Base-by-base conservation (phyloP, 129 eudicot genomes). In the Tagetes erecta region DNA sequence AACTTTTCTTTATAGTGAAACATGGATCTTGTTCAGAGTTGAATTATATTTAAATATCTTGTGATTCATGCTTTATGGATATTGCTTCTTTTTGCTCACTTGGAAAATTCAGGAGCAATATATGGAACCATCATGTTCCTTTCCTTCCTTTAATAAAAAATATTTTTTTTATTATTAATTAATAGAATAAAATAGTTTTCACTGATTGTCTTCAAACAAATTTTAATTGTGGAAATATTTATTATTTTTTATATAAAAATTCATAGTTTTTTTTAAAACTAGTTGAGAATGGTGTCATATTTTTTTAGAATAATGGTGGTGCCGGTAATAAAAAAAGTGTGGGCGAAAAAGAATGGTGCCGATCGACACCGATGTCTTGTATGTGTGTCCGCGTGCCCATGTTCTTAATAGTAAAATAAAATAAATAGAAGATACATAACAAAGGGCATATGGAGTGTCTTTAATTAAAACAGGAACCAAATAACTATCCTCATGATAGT, bases 11-110 rank as follows among this genome's bases (percentile, higher is more conserved):
- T 59, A 72, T 77, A 71, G 40, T 78, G 82, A 78, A 71, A 78
- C 39, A 71, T 78, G 78, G 78, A 71, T 78, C 82, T 64, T 78
- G 78, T 63, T 78, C 72, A 71, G 73, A 78, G 71, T 73, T 71
- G 67, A 71, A n/a, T n/a, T n/a, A 71, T 78, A 58, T 36, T 69
- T 35, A 78, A 37, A 31, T 8, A 51, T 49, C 37, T 36, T 65
- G 42, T 14, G 14, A 71, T 64, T 63, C 82, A 63, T 71, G 67
- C 6, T 71, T 71, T 71, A 70, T 53, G 64, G 66, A 71, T 49
- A 31, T 63, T 78, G 73, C 64, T 78, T 72, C 76, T 72, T 78
- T 78, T 41, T 72, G 49, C 33, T 76, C 34, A 44, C 4, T 67
- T 38, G 66, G 64, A 62, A 65, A 63, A 33, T 59, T 12, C 34